Conservation (phyloP, 163 green algal species). For the Scenedesmus sp. region DNA sequence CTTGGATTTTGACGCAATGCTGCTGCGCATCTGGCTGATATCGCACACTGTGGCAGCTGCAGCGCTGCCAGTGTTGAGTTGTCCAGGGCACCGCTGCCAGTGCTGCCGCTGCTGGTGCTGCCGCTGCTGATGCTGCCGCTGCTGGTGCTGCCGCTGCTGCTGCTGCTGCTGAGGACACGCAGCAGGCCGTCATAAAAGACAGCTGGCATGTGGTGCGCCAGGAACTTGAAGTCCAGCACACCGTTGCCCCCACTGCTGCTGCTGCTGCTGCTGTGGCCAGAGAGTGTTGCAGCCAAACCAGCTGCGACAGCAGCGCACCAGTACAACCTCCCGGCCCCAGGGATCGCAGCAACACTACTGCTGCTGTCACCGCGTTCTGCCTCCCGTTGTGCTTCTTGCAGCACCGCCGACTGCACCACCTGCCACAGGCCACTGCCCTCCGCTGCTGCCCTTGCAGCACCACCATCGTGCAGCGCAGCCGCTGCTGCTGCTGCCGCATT, state of each 20-base stretch:
- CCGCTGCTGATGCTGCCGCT: background rate
- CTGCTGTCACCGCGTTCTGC: background rate
- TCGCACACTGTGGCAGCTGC: background rate
- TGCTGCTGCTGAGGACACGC: background rate
- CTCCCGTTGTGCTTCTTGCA: background rate
- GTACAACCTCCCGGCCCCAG: slow-evolving; percentile 9
- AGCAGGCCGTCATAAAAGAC: slow-evolving; percentile 6
- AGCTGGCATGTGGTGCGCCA: slow-evolving; percentile 6
- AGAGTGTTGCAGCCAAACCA: background rate
- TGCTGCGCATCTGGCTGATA: background rate
- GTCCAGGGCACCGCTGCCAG: background rate
- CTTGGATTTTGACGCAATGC: background rate
- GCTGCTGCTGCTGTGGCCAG: background rate
- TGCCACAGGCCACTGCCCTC: background rate
- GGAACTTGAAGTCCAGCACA: background rate
- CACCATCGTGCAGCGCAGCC: background rate
- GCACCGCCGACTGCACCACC: background rate
- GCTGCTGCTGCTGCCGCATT: background rate
- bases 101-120: background rate
- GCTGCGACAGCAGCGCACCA: background rate
- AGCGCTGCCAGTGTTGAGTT: background rate
- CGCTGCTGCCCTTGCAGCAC: background rate
- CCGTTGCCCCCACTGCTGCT: background rate
- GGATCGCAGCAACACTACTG: background rate
- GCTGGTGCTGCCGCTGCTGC: background rate